These are phyloP conservation scores for Exserohilum rostratum DNA, from an alignment of 2,329 filamentous ascomycete species.

Conservation along the genomic window DNA sequence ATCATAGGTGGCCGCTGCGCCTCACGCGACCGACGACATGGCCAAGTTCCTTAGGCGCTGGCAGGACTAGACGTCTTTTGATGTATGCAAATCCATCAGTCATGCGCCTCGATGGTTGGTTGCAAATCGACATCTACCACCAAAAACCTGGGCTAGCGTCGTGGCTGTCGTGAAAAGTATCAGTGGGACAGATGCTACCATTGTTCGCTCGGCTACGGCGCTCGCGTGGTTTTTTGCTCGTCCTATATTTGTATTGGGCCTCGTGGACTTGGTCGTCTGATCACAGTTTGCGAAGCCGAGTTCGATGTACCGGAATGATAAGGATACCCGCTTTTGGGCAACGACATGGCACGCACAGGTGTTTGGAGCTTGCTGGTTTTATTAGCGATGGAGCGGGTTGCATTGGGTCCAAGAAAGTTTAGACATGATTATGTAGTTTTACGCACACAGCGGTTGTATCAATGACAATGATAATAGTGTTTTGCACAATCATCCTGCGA, in stretches of 20 bases:
- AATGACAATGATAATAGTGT: not conserved
- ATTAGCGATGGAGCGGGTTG: not conserved
- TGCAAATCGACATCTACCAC: not conserved
- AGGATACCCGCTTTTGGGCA: not conserved
- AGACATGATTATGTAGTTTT: constrained; percentile 17
- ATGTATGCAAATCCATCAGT: not conserved
- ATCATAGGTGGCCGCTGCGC: constrained; percentile 60
- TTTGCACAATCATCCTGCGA: not conserved
- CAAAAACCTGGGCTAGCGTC: not conserved
- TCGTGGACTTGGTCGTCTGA: not conserved
- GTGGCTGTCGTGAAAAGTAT: not conserved
- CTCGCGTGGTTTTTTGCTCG: not conserved
- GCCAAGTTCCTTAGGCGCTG: constrained; percentile 63
- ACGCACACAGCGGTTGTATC: constrained; percentile 3
- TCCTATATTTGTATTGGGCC: not conserved
- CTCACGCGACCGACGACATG: constrained; percentile 60
- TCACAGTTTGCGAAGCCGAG: too few species aligned
- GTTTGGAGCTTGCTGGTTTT: constrained; percentile 13
- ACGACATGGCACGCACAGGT: constrained; percentile 9
- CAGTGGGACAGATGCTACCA: not conserved
- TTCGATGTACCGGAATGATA: not conserved
- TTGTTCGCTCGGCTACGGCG: not conserved
- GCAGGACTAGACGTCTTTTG: constrained; percentile 57
- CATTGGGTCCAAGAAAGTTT: not conserved
- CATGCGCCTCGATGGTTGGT: not conserved